These are phyloP conservation scores for Pelargonium cotyledonis DNA, from an alignment of 441 rosid genomes.

Conservation along the genomic window DNA sequence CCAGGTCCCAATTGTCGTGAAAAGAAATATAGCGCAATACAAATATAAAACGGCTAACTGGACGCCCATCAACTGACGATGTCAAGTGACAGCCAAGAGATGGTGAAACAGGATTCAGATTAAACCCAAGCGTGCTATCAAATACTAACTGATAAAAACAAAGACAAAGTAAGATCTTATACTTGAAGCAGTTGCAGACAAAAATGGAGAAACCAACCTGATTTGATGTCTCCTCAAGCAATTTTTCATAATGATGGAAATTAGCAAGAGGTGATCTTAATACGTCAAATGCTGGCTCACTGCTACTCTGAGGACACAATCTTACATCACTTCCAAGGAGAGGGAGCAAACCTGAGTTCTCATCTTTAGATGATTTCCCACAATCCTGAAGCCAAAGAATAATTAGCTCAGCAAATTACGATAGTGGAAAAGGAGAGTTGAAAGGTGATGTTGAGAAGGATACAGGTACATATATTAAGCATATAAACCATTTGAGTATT, in stretches of 20 bases:
- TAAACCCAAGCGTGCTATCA: not conserved
- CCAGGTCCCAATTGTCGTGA: constrained; percentile 4
- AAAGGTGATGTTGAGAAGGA: constrained; percentile 7
- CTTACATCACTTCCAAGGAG: constrained; percentile 44
- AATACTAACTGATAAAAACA: not conserved
- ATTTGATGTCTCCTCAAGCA: constrained; percentile 40
- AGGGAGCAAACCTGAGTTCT: constrained; percentile 27
- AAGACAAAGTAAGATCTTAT: not conserved
- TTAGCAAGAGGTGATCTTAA: constrained; percentile 62
- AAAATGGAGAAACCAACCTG: constrained; percentile 45
- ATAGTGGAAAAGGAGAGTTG: constrained; percentile 2
- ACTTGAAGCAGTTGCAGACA: not conserved
- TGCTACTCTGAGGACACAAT: constrained; percentile 39
- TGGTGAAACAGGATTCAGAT: not conserved
- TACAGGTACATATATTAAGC: not conserved
- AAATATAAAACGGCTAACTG: not conserved
- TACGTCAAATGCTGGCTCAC: constrained; percentile 42
- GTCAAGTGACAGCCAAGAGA: not conserved
- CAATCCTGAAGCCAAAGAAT: constrained; percentile 42
- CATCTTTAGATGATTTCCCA: constrained; percentile 41
- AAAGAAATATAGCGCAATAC: not conserved
- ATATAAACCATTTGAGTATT: constrained; percentile 7
- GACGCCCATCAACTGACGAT: not conserved
- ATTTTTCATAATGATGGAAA: constrained; percentile 74
- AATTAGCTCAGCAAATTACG: constrained; percentile 9